Evolutionary conservation across 2,329 filamentous ascomycete genomes (phyloP).

Genomic region (Fusarium nodosum): DNA sequence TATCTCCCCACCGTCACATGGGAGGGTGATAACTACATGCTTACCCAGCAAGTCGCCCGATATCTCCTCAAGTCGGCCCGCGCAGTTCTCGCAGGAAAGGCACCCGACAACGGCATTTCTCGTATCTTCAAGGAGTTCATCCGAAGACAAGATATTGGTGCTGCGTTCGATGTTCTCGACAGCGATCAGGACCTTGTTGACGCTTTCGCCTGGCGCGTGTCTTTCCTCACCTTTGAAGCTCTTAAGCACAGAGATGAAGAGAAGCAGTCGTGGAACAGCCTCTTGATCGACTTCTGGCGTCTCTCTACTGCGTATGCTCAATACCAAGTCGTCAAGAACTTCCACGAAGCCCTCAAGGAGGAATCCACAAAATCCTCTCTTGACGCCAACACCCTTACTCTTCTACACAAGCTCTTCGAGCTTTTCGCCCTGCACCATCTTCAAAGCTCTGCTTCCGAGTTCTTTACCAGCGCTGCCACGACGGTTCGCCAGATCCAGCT

Average conservation of each 20-base stretch:
- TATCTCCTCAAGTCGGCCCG: conserved; percentile 83
- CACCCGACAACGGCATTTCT: conserved; percentile 54
- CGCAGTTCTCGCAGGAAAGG: conserved; percentile 74
- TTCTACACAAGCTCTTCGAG: conserved; percentile 83
- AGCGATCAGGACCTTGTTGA: conserved; percentile 78
- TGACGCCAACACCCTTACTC: conserved; percentile 66
- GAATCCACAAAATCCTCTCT: conserved; percentile 65
- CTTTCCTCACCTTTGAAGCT: conserved; percentile 81
- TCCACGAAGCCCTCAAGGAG: conserved; percentile 62
- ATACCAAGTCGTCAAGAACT: conserved; percentile 84
- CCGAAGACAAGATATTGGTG: conserved; percentile 75
- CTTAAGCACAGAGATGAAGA: conserved; percentile 80
- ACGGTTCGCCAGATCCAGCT: conserved; percentile 80
- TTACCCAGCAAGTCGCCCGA: conserved; percentile 82
- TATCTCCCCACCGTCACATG: conserved; percentile 78
- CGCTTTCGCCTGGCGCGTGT: conserved; percentile 81
- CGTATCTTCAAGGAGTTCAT: conserved; percentile 75
- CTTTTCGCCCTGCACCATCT: conserved; percentile 77
- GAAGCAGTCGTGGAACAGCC: conserved; percentile 82
- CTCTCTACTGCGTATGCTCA: conserved; percentile 81
- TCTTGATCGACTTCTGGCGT: conserved; percentile 83
- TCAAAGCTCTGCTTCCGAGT: conserved; percentile 77
- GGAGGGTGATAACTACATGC: conserved; percentile 88
- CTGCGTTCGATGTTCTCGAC: conserved; percentile 80
- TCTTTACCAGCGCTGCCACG: conserved; percentile 77